phyloP scores from a whole-genome alignment of 495 filamentous ascomycete genomes.

The Cairneyella variabilis region DNA sequence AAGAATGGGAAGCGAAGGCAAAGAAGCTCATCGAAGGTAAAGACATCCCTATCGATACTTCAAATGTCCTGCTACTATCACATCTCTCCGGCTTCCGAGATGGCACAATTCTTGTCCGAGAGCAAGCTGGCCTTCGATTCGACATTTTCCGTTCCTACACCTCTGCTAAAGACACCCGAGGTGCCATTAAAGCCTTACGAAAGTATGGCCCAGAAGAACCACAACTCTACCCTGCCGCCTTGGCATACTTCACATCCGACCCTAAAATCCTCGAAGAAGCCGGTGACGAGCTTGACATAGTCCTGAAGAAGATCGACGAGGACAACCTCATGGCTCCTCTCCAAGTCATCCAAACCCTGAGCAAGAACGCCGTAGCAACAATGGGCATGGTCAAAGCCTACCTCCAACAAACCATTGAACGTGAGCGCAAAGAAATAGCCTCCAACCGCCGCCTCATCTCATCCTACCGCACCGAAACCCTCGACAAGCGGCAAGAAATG shows the following conservation, averaged over 20 bases:
- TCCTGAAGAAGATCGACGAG: slow-evolving; percentile 82
- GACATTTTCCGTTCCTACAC: slow-evolving; percentile 98
- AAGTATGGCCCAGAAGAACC: slow-evolving; percentile 93
- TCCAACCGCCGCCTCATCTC: slow-evolving; percentile 78
- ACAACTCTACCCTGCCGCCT: slow-evolving; percentile 85
- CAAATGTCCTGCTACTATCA: slow-evolving; percentile 88
- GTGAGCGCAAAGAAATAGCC: slow-evolving; percentile 79
- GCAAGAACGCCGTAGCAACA: slow-evolving; percentile 79
- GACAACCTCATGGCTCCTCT: slow-evolving; percentile 93
- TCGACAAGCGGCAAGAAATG: slow-evolving; percentile 72
- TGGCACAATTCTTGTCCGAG: slow-evolving; percentile 87
- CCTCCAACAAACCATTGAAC: slow-evolving; percentile 79
- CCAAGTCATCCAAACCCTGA: slow-evolving; percentile 92
- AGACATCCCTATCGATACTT: slow-evolving; percentile 84
- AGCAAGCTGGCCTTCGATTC: slow-evolving; percentile 85
- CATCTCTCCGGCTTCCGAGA: slow-evolving; percentile 87
- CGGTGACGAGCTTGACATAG: slow-evolving; percentile 74
- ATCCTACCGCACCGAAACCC: slow-evolving; percentile 84
- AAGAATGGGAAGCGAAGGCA: slow-evolving; percentile 86
- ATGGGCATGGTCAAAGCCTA: slow-evolving; percentile 98
- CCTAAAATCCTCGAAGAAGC: slow-evolving; percentile 79
- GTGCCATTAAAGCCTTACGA: slow-evolving; percentile 80
- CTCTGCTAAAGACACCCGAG: slow-evolving; percentile 83
- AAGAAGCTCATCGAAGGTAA: slow-evolving; percentile 76
- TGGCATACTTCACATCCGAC: slow-evolving; percentile 90